phyloP scores from a whole-genome alignment of 2,329 filamentous ascomycete species.

The Pseudogymnoascus sp. region DNA sequence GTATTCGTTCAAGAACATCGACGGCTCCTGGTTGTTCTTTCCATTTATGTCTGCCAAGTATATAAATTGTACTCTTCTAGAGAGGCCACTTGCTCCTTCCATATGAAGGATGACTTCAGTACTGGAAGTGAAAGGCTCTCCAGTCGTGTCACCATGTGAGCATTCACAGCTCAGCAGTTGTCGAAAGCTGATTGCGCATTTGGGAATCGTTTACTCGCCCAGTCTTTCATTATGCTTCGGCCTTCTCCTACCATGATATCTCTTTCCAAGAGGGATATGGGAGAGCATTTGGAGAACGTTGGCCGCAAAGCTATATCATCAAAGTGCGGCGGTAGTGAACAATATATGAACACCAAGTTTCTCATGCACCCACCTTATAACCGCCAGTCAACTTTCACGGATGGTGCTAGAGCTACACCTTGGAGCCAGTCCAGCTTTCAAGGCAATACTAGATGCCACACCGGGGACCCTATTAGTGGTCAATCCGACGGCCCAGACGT shows the following conservation, averaged over 20 bases:
- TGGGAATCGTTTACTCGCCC: background rate
- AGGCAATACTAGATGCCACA: background rate
- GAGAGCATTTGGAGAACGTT: conserved; percentile 6
- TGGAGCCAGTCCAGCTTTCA: background rate
- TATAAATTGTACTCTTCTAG: background rate
- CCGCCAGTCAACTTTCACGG: background rate
- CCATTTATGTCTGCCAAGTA: background rate
- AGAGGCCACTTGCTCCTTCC: background rate
- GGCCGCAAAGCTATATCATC: background rate
- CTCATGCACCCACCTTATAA: background rate
- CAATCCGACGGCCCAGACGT: background rate
- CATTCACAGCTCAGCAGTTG: background rate
- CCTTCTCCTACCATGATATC: conserved; percentile 3
- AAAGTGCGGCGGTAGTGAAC: background rate
- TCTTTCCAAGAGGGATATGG: conserved; percentile 1
- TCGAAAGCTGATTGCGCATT: background rate
- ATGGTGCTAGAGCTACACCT: background rate
- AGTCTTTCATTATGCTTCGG: background rate
- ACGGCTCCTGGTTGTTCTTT: background rate
- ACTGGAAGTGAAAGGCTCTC: background rate
- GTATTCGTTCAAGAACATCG: background rate
- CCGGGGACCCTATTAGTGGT: background rate
- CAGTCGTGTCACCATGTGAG: background rate
- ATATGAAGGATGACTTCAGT: background rate
- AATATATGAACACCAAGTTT: background rate